Evolutionary conservation across 768 basidiomycete genomes (phyloP).

Genomic region (Kwoniella sp.): DNA sequence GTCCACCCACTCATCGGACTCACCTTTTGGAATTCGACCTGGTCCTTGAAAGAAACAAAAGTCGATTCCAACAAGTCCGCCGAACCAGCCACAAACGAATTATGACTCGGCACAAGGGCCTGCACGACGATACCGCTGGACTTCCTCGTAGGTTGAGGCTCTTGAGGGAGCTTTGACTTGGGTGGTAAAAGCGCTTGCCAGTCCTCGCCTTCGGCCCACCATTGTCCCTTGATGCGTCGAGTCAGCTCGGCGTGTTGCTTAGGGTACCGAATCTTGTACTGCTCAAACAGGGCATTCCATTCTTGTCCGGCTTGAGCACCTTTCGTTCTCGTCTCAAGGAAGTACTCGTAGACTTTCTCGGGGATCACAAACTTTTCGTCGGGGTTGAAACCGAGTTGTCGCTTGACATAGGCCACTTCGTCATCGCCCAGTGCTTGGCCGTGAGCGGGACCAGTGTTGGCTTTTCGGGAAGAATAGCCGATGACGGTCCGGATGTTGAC

Average conservation of each 20-base stretch:
- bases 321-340: slow-evolving; percentile 37
- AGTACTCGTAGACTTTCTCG: slow-evolving; percentile 51
- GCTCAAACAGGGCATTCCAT: slow-evolving; percentile 40
- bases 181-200: slow-evolving; percentile 39
- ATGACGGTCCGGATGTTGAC: slow-evolving; percentile 54
- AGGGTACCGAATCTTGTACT: slow-evolving; percentile 39
- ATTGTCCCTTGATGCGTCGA: slow-evolving; percentile 34
- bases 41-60: slow-evolving; percentile 48
- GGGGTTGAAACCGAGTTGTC: slow-evolving; percentile 45
- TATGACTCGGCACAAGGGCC: slow-evolving; percentile 40
- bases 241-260: slow-evolving; percentile 35
- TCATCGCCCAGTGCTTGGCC: slow-evolving; percentile 52
- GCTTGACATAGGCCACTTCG: slow-evolving; percentile 53
- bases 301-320: slow-evolving; percentile 41
- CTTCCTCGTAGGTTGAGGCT: slow-evolving; percentile 40
- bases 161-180: slow-evolving; percentile 37
- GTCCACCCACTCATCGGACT: slow-evolving; percentile 1
- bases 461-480: slow-evolving; percentile 47
- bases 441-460: slow-evolving; percentile 46
- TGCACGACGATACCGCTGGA: slow-evolving; percentile 45
- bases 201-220: slow-evolving; percentile 26
- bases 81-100: slow-evolving; percentile 42
- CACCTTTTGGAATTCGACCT: slow-evolving; percentile 51
- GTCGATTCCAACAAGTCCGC: slow-evolving; percentile 53
- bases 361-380: slow-evolving; percentile 47